Base-by-base conservation (phyloP, 2,329 filamentous ascomycete genomes). In the Venturia carpophila region DNA sequence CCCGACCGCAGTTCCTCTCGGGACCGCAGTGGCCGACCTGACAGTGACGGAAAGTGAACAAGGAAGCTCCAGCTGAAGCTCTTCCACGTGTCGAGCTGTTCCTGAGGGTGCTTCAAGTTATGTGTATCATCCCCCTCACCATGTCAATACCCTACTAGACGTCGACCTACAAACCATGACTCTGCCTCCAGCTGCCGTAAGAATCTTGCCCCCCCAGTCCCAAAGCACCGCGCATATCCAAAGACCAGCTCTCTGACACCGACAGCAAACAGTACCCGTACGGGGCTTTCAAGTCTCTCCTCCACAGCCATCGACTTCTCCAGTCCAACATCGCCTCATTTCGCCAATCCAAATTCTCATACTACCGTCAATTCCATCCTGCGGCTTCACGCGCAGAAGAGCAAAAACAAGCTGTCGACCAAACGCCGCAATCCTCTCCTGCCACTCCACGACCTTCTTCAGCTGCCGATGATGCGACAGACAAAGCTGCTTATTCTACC, bases 151-250 rank as follows among this genome's bases (percentile, higher is more conserved):
- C 6, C 6, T 6, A 34, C 30, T 6, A 34, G 30, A 34, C 30
- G 30, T 34, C 30, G 34, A 45, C 45, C 9, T 58, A 41, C 30
- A 34, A 21, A 65, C 45, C 37, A 68, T 68, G 67, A 65, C 65
- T 52, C 64, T 68, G 27, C 60, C 60, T 49, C 62, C 60, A 10
- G 47, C 65, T 47, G 63, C 63, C 61, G 67, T 69, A 68, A 37
- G 52, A 37, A 9, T 9, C 52, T 27, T 15, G 3, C 47, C 3
- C 34, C 3, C 34, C 30, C 34, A 24, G 24, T 43, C n/a, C 56
- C 21, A 9, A n/a, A 37, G 5, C 45, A 49, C 45, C 9, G 21
- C 9, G 21, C 13, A 15, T 5, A 41, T 4, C 30, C 34, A 11
- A 60, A 60, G 30, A 60, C n/a, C 39, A 27, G 7, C 34, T 41